Conservation (phyloP, 306 rosid species). For the Sechiopsis laciniata region DNA sequence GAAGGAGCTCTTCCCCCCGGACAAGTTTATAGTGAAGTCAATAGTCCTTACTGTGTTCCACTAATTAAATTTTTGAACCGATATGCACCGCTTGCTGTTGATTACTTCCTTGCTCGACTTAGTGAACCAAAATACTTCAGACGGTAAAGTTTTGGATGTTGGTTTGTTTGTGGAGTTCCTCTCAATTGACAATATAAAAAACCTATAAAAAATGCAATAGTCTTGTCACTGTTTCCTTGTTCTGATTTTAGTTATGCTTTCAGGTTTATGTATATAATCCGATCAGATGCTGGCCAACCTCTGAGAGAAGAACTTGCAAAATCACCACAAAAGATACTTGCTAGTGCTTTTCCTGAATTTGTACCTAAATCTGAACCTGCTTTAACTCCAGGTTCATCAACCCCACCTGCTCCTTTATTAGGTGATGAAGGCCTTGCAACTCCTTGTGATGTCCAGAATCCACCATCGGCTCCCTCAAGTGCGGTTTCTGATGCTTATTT, state of each 20-base stretch:
- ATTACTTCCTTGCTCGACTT: conserved; percentile 86
- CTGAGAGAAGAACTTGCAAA: conserved; percentile 96
- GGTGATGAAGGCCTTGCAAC: conserved; percentile 65
- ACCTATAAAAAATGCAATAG: not conserved
- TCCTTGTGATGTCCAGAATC: conserved; percentile 49
- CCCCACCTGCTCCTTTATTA: conserved; percentile 42
- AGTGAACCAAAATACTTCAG: conserved; percentile 91
- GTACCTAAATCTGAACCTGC: conserved; percentile 52
- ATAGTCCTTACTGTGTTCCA: conserved; percentile 93
- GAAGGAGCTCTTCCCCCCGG: conserved; percentile 98
- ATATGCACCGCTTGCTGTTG: conserved; percentile 77
- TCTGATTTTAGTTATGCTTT: conserved; percentile 15
- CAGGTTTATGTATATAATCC: conserved; percentile 88
- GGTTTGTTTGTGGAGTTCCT: conserved; percentile 24
- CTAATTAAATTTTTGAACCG: conserved; percentile 87
- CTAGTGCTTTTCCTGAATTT: conserved; percentile 82
- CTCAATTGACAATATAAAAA: not conserved
- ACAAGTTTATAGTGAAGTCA: conserved; percentile 92
- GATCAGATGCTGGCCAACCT: conserved; percentile 91
- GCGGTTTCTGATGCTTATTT: conserved; percentile 76
- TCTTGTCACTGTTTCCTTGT: conserved; percentile 8
- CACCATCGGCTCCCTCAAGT: conserved; percentile 43
- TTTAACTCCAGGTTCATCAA: conserved; percentile 53
- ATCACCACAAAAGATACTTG: conserved; percentile 87
- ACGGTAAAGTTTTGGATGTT: conserved; percentile 52